Base-by-base conservation (phyloP, 441 rosid species). In the Euphorbia celastroides region DNA sequence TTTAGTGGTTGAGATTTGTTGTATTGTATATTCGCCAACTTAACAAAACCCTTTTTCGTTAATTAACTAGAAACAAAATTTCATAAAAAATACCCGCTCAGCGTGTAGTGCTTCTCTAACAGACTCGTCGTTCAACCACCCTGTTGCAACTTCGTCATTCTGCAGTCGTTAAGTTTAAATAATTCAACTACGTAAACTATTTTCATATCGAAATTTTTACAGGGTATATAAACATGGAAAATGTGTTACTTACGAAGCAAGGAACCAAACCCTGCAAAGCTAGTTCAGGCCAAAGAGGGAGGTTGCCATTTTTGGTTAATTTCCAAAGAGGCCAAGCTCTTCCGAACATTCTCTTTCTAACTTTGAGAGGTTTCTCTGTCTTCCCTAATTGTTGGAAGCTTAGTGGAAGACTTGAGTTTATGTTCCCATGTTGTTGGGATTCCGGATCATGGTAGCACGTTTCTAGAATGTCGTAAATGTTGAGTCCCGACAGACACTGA, bases 271-370 rank as follows among this genome's bases (percentile, higher is more conserved):
- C 44, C 10, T 41, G 62, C 5, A 44, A 26, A 0, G 67, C 75
- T 19, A 79, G 65, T 20, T 76, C 23, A 69, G 83, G 77, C 87
- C 87, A 83, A 31, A 64, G 58, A 5, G 84, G 80, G 63, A 80
- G 75, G 16, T 64, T 28, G 20, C 87, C 86, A 26, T 69, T 65
- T 55, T 64, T 71, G 27, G 78, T 78, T 0, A 74, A 67, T 8
- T 73, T 63, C 74, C 85, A 73, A 1, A 61, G 75, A 2, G 88
- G 91, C 88, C 91, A 86, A 32, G 88, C 91, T 25, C 91, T 86
- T 9, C 91, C 91, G 17, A 83, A 83, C 78, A 83, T 83, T 64
- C 91, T 73, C 67, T 72, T 84, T 34, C 91, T 72, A 16, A 83
- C 86, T 19, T 73, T 62, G 28, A 83, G 79, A 19, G 84, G 78